Conservation (phyloP, 2,329 filamentous ascomycete genomes). For the Pseudocercospora eumusae region DNA sequence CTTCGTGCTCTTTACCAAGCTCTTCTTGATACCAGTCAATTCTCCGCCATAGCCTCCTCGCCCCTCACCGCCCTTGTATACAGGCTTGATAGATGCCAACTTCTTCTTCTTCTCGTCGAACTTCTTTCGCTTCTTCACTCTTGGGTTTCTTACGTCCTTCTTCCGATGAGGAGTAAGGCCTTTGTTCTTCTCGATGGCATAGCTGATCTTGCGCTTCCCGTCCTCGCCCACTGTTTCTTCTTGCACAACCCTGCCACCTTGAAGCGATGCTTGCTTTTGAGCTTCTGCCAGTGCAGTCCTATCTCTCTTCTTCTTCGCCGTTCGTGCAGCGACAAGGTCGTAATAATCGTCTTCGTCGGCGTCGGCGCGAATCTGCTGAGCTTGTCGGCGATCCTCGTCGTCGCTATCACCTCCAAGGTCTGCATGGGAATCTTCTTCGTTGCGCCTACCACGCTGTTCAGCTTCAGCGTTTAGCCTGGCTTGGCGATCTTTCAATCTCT, state of each 20-base stretch:
- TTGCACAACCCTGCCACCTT: conserved; percentile 64
- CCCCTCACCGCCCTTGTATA: conserved; percentile 83
- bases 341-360: conserved; percentile 77
- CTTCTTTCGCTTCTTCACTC: conserved; percentile 97
- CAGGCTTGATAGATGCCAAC: conserved; percentile 77
- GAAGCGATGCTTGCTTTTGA: conserved; percentile 55
- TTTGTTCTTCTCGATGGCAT: conserved; percentile 97
- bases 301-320: conserved; percentile 67
- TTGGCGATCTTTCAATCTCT: conserved; percentile 82
- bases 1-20: conserved; percentile 90
- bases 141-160: conserved; percentile 92
- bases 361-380: conserved; percentile 51
- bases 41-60: conserved; percentile 88
- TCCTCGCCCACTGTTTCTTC: conserved; percentile 73
- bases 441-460: conserved; percentile 73
- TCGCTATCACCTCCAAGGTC: conserved; percentile 72
- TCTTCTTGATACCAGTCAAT: conserved; percentile 90
- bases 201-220: conserved; percentile 89
- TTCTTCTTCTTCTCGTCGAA: conserved; percentile 98
- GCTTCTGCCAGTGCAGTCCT: conserved; percentile 69
- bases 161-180: conserved; percentile 83
- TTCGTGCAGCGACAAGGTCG: conserved; percentile 74
- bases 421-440: conserved; percentile 57
- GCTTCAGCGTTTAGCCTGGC: conserved; percentile 86
- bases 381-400: conserved; percentile 60